Conservation (phyloP, 139 green algal species). For the Chlorella sp. region DNA sequence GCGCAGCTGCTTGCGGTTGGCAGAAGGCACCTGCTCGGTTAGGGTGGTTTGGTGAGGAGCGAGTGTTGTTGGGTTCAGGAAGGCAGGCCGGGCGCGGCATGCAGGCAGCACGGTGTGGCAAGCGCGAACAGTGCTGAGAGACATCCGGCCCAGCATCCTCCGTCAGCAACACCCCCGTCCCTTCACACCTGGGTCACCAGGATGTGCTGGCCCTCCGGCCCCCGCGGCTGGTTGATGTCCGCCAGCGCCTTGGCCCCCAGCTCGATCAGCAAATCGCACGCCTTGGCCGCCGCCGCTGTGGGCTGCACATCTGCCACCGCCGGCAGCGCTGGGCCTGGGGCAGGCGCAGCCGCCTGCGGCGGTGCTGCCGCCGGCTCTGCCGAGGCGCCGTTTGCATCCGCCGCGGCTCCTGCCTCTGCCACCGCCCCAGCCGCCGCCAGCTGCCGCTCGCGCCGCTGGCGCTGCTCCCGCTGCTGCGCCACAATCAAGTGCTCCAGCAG, state of each 20-base stretch:
- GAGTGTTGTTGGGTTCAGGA: not conserved
- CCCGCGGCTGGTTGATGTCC: not conserved
- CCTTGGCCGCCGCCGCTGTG: not conserved
- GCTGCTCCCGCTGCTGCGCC: not conserved
- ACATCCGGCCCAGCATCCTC: not conserved
- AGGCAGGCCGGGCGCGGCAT: not conserved
- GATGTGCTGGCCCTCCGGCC: not conserved
- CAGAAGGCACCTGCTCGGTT: not conserved
- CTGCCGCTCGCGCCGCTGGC: not conserved
- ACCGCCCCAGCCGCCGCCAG: not conserved
- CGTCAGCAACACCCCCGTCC: not conserved
- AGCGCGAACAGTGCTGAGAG: too few relatives aligned
- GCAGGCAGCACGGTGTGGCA: too few relatives aligned
- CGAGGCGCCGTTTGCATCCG: not conserved
- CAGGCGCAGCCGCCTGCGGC: too few relatives aligned
- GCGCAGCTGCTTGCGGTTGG: constrained; percentile 14
- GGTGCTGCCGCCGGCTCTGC: not conserved
- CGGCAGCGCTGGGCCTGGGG: not conserved
- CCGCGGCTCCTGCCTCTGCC: not conserved
- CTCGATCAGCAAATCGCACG: constrained; percentile 5
- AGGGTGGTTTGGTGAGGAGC: not conserved
- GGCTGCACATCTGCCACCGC: not conserved
- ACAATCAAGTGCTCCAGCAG: constrained; percentile 9
- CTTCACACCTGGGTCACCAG: not conserved
- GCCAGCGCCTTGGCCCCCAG: not conserved